Evolutionary conservation across 495 filamentous ascomycete species (phyloP).

Genomic region (Penicillium bovifimosum): DNA sequence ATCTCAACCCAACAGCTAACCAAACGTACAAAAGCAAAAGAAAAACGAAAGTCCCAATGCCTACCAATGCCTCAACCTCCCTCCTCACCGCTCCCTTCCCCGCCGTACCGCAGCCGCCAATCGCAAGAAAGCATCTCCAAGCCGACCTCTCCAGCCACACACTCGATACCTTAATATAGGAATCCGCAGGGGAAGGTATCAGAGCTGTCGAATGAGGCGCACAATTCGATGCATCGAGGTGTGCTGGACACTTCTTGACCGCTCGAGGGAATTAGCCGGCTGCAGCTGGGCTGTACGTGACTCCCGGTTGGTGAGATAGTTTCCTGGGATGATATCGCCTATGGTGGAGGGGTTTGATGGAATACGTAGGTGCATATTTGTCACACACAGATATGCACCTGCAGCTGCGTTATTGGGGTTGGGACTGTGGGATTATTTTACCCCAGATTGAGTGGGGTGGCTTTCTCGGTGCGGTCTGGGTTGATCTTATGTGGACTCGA

Average conservation of each 20-base stretch:
- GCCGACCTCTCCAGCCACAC: neutral
- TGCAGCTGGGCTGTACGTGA: neutral
- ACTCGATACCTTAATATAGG: neutral
- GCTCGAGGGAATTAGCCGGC: neutral
- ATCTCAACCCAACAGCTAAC: neutral
- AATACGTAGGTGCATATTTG: neutral
- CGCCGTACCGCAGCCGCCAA: neutral
- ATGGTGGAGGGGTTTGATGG: neutral
- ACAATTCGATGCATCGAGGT: conserved; percentile 1
- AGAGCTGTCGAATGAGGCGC: neutral
- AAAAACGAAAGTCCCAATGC: neutral
- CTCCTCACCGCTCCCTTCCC: conserved; percentile 2
- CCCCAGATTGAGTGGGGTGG: neutral
- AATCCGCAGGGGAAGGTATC: neutral
- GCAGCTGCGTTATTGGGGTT: neutral
- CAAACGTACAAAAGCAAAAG: neutral
- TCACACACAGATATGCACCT: neutral
- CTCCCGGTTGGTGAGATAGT: neutral
- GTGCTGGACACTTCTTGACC: conserved; percentile 6
- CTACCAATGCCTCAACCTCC: neutral
- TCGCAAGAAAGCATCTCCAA: neutral
- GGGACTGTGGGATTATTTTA: neutral
- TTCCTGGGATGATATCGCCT: neutral
- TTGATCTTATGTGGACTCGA: neutral
- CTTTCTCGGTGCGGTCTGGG: neutral